Base-by-base conservation (phyloP, 345 rosid genomes). In the Lepidium aucheri region DNA sequence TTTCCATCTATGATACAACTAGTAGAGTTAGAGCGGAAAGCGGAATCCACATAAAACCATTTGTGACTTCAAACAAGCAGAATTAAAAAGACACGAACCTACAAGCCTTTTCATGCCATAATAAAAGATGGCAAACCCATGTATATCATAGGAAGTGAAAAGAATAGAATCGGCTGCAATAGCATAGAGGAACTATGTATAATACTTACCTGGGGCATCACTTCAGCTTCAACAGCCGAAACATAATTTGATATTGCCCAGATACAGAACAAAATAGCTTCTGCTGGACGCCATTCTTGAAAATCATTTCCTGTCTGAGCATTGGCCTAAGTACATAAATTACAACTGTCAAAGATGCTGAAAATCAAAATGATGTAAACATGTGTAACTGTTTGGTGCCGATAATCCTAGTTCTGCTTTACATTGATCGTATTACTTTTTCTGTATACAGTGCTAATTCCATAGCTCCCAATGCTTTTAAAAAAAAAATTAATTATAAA, bases 221-320 rank as follows among this genome's bases (percentile, higher is more conserved):
- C 90, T 74, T 87, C 95, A 60, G 80, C 80, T 82, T 94, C 99
- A 66, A 62, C 77, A 62, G 63, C 76, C 36, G 97, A 87, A 57
- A 91, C 99, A 75, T 91, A 87, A 63, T 74, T 83, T 40, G 99
- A 89, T 80, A 91, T 80, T 55, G 96, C 95, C 73, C 88, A 81
- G 59, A 94, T 89, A 77, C 99, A 91, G 79, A 88, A 94, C 75
- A 94, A 80, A 68, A 90, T 89, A 83, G 99, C 97, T 85, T 94
- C 97, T 63, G 96, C 91, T 2, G 91, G 91, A 78, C 82, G 95
- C 96, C 99, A 91, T 66, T 91, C 86, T 54, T 65, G 82, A 26
- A 68, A 76, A 41, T 79, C 80, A 75, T 79, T 88, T 75, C 87
- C 91, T 81, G 87, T 82, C 77, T 75, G 81, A 55, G 84, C 78